phyloP scores from a whole-genome alignment of 2,329 filamentous ascomycete genomes.

The Teratosphaeriaceae sp. region DNA sequence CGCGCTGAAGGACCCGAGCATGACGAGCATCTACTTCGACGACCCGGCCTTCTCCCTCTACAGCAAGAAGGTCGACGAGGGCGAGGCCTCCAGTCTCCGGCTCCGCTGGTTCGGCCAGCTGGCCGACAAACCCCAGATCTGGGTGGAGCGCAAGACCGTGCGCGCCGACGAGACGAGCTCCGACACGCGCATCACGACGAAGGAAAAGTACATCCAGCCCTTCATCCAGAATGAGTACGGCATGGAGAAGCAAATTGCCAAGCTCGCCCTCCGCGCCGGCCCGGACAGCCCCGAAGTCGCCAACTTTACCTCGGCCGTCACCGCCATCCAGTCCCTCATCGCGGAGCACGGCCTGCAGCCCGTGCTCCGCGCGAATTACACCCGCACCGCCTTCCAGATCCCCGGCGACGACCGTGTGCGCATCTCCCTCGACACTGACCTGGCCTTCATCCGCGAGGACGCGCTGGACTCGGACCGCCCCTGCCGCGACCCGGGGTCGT shows the following conservation, averaged over 20 bases:
- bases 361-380: constrained; percentile 85
- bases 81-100: constrained; percentile 73
- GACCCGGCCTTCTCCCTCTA: constrained; percentile 81
- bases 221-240: constrained; percentile 84
- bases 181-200: constrained; percentile 76
- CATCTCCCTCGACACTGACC: constrained; percentile 85
- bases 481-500: constrained; percentile 78
- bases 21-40: constrained; percentile 96
- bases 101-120: constrained; percentile 90
- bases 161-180: constrained; percentile 68
- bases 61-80: constrained; percentile 71
- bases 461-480: constrained; percentile 74
- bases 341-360: constrained; percentile 72
- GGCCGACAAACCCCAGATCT: constrained; percentile 68
- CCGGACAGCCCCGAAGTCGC: constrained; percentile 60
- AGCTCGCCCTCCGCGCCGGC: constrained; percentile 71
- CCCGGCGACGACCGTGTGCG: constrained; percentile 84
- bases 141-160: constrained; percentile 83
- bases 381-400: constrained; percentile 92
- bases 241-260: constrained; percentile 83
- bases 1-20: constrained; percentile 71
- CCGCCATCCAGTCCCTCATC: constrained; percentile 74
- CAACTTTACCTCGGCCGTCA: constrained; percentile 63
- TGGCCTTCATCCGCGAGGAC: constrained; percentile 76
- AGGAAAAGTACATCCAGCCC: constrained; percentile 85